phyloP scores from a whole-genome alignment of 495 filamentous ascomycete species.

The Hypoxylon rickii region DNA sequence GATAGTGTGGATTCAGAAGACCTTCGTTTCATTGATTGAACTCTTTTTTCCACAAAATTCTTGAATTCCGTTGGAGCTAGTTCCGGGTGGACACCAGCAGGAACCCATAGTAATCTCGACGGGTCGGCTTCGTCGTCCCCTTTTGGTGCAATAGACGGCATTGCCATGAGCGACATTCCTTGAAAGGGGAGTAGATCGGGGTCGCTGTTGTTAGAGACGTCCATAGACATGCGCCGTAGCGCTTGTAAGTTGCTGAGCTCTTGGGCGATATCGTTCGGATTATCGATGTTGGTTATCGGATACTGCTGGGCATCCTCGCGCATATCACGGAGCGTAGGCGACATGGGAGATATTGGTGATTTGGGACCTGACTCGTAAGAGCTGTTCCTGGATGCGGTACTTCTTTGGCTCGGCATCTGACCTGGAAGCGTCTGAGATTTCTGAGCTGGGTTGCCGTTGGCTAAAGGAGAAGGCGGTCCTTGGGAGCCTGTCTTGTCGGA shows the following conservation, averaged over 20 bases:
- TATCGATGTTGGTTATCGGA: conserved; percentile 88
- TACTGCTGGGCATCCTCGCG: conserved; percentile 72
- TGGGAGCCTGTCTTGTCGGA: conserved; percentile 43
- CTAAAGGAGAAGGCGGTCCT: conserved; percentile 4
- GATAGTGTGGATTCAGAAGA: conserved; percentile 75
- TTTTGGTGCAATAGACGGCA: conserved; percentile 75
- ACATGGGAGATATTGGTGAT: conserved; percentile 42
- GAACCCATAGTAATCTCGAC: conserved; percentile 92
- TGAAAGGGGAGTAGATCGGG: conserved; percentile 90
- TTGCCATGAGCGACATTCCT: conserved; percentile 57
- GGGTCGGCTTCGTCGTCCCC: conserved; percentile 84
- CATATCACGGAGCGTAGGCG: conserved; percentile 59
- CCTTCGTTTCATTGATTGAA: conserved; percentile 83
- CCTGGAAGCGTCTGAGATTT: conserved; percentile 47
- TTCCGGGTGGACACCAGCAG: conserved; percentile 91
- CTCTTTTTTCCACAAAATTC: conserved; percentile 89
- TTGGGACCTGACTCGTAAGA: conserved; percentile 55
- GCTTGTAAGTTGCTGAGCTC: conserved; percentile 95
- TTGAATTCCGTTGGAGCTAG: conserved; percentile 96
- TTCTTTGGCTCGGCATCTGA: conserved; percentile 51
- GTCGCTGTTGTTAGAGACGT: conserved; percentile 86
- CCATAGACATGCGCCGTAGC: conserved; percentile 97
- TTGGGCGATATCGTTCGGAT: conserved; percentile 89
- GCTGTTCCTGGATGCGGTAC: conserved; percentile 41
- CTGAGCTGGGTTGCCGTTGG: conserved; percentile 34